These are phyloP conservation scores for Sporobolomyces phaffii DNA, from an alignment of 768 basidiomycete genomes.

Conservation along the genomic window DNA sequence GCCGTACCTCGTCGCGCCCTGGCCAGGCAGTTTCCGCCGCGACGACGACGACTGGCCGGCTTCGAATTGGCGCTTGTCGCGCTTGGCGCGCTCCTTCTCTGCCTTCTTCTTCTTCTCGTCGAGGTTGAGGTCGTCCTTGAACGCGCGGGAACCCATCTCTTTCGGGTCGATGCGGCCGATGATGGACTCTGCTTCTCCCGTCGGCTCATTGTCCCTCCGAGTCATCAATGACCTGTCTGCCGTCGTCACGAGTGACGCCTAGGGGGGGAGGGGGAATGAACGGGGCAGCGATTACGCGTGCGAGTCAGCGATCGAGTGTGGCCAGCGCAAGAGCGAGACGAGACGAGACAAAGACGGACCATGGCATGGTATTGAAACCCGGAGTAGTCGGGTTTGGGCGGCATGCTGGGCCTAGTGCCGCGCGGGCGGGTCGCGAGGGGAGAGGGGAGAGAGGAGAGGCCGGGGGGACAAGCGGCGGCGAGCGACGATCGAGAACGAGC, in stretches of 20 bases:
- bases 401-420: slow-evolving; percentile 35
- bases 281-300: too few species aligned
- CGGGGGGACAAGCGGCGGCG: background rate
- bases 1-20: slow-evolving; percentile 60
- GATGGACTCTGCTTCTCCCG: slow-evolving; percentile 89
- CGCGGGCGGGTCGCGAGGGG: background rate
- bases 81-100: slow-evolving; percentile 14
- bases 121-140: slow-evolving; percentile 71
- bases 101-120: slow-evolving; percentile 92
- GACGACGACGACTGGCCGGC: background rate
- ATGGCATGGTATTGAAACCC: slow-evolving; percentile 86
- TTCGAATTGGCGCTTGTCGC: slow-evolving; percentile 15
- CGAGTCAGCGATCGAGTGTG: background rate
- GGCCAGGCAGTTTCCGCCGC: background rate
- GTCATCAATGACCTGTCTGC: slow-evolving; percentile 51
- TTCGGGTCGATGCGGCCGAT: slow-evolving; percentile 79
- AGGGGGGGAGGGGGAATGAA: too few species aligned
- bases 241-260: slow-evolving; percentile 84
- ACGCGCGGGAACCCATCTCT: slow-evolving; percentile 89
- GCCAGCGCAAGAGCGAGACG: background rate
- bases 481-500: background rate
- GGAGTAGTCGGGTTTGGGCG: slow-evolving; percentile 68
- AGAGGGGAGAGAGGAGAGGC: background rate
- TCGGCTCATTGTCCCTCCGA: slow-evolving; percentile 77
- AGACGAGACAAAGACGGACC: slow-evolving; percentile 22